A percentile compares a stretch with the other conserved stretches of the same genome.
These are phyloP conservation scores for Neurospora sp. DNA, from an alignment of 495 filamentous ascomycete species.

Conservation along the genomic window DNA sequence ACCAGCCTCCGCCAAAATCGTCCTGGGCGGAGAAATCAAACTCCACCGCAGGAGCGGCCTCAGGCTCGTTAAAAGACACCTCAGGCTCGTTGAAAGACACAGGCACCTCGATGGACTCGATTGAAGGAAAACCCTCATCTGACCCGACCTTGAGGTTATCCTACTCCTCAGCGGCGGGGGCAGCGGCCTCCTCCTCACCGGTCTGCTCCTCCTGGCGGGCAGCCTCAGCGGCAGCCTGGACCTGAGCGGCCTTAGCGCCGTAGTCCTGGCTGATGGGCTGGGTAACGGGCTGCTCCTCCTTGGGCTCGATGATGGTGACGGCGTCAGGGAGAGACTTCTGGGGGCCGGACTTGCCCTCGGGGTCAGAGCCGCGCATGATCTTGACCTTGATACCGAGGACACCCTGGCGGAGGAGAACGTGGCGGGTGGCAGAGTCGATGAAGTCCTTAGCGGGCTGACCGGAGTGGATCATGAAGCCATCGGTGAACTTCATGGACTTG, in stretches of 20 bases:
- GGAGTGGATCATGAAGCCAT: conserved; percentile 99
- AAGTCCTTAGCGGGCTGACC: conserved; percentile 99
- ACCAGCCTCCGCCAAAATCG: not conserved
- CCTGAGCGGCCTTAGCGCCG: conserved; percentile 87
- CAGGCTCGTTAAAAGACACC: not conserved
- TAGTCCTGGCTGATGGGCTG: conserved; percentile 96
- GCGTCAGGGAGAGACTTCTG: conserved; percentile 94
- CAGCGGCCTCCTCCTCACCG: conserved; percentile 39
- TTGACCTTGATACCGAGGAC: conserved; percentile 99
- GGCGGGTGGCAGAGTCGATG: conserved; percentile 94
- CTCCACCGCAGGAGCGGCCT: not conserved
- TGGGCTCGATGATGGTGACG: conserved; percentile 99
- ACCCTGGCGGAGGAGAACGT: conserved; percentile 99
- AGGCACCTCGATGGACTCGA: not conserved
- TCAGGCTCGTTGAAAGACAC: not conserved
- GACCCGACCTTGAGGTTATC: conserved; percentile 7
- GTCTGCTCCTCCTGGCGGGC: conserved; percentile 59
- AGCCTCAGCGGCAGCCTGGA: conserved; percentile 54
- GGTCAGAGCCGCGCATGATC: conserved; percentile 99
- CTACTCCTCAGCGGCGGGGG: conserved; percentile 41
- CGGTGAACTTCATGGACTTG: conserved; percentile 99
- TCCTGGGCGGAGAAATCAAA: not conserved
- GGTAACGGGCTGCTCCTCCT: conserved; percentile 91
- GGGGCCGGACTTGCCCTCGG: conserved; percentile 96
- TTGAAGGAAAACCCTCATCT: conserved; percentile 1